Evolutionary conservation across 106 monocot species (phyloP), one percentile per base, ranked within the genome.

Genomic region (Ottelia alismoides): DNA sequence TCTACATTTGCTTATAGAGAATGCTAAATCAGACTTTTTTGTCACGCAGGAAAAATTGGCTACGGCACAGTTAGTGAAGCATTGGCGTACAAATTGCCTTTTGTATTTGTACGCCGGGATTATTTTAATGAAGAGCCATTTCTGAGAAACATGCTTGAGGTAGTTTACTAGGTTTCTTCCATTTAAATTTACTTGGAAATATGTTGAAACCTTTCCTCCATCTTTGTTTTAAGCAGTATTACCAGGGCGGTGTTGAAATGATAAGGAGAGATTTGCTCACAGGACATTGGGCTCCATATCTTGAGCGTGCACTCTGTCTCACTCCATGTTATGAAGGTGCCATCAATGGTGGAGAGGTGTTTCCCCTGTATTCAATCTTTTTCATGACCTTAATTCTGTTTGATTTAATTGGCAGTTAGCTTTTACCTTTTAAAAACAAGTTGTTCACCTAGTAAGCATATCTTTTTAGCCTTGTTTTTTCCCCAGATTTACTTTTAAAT

Each of bases 61-160:
- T 96, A 96, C 68, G 89, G 96, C 28, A 96, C 85, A 21, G 76
- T 85, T 21, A 96, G 96, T 60, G 96, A 96, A 68, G 96, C 89
- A 64, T 67, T 96, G 57, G 89, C 96, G 51, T 96, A 79, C 72
- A 96, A 75, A 65, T 58, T 89, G 56, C 96, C 96, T 48, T 96
- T 96, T 70, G 79, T 96, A 21, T 96, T 96, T 77, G 89, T 89
- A 7, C 84, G 96, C 30, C 72, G 96, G 74, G 96, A 96, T 74
- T 96, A 96, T 77, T 96, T 96, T 49, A 96, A 96, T 58, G 96
- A 96, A 66, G 96, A 96, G 30, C 96, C 88, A 68, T 96, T 96
- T 70, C 65, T 96, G 40, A 78, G 96, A 58, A 96, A 96, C 67
- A 89, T 89, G 78, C 89, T 96, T 27, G 96, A 96, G 96, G 96